Evolutionary conservation across 192 early-diverging fungal species (phyloP).

Genomic region (Gigaspora rosea): DNA sequence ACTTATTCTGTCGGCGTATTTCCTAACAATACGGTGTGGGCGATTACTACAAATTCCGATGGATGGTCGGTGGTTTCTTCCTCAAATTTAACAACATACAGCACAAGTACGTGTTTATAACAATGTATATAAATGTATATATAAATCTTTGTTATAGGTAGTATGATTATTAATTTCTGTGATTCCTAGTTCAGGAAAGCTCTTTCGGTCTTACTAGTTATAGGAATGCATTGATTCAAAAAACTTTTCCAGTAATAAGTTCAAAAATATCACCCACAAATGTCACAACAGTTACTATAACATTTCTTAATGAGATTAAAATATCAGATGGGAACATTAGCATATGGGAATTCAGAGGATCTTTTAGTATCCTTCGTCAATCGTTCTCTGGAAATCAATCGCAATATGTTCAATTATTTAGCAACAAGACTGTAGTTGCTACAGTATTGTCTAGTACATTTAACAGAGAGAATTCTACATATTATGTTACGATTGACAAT

Average conservation of each 20-base stretch:
- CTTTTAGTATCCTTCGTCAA: background rate
- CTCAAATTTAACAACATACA: background rate
- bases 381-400: background rate
- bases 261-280: background rate
- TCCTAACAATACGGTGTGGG: slow-evolving; percentile 8
- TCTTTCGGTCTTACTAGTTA: background rate
- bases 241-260: background rate
- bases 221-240: background rate
- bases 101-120: background rate
- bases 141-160: background rate
- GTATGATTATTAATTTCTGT: background rate
- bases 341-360: background rate
- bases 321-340: slow-evolving; percentile 1
- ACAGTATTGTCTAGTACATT: background rate
- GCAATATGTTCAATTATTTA: background rate
- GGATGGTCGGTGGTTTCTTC: background rate
- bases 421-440: background rate
- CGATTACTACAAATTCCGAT: background rate
- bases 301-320: background rate
- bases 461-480: background rate
- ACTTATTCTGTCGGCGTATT: background rate
- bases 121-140: background rate
- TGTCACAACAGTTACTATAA: background rate
- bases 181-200: background rate
- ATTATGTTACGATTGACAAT: slow-evolving; percentile 19